Evolutionary conservation across 257 asterid species (phyloP), one percentile per base, ranked within the genome.

Genomic region (Anisodus acutangulus): DNA sequence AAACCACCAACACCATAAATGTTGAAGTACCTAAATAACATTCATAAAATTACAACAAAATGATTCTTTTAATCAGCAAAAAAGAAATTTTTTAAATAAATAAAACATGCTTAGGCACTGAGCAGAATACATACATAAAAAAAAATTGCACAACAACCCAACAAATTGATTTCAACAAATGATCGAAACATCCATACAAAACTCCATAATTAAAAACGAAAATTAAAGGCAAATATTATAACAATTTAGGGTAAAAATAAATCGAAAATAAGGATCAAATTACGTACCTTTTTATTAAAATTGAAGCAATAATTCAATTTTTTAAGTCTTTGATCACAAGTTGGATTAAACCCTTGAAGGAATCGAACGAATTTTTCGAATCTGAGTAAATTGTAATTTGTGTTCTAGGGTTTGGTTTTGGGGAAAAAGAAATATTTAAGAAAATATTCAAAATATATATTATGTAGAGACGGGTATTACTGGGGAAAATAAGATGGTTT

Each of bases 401-500:
- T 74, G 19, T 74, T 74, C 62, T 74, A 84, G 87, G 87, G 89
- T 37, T 82, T 82, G 88, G 79, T n/a, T 87, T 78, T 72, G 58
- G 72, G 47, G 45, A 7, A 7, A 7, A 51, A 51, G 3, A 41
- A 41, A 76, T 62, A 26, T 49, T 71, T 54, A 70, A 47, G 82
- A 81, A 74, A 53, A 39, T 64, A 62, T n/a, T 8, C 79, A 80
- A 86, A 72, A 47, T 74, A 74, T 74, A 74, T 49, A 74, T 74
- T 6, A 49, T 3, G 62, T 49, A 22, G 62, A 10, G 4, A 49
- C 10, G 79, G 87, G 82, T 70, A 83, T 49, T 79, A 80, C 62
- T 12, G 88, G 86, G 62, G 68, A n/a, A 6, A 1, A 9, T 1
- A 4, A 1, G 12, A 51, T 22, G 15, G 15, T 59, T 22, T 22